phyloP scores from a whole-genome alignment of 768 basidiomycete genomes.

The Leccinum pellstonianum region DNA sequence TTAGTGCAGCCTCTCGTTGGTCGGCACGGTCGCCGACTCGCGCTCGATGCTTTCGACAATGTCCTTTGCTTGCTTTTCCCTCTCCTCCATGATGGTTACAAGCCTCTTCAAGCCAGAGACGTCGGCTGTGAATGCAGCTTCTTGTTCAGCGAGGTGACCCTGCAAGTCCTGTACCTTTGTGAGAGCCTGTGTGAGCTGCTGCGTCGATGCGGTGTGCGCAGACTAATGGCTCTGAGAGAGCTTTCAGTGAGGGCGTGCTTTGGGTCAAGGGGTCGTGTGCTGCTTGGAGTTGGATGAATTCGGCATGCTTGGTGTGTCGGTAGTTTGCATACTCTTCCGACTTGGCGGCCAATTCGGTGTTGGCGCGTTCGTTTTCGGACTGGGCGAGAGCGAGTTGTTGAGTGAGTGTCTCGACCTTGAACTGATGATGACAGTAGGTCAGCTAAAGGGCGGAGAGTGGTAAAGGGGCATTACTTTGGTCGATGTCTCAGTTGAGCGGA shows the following conservation, averaged over 20 bases:
- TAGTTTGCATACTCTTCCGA: constrained; percentile 84
- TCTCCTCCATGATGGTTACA: too few species aligned
- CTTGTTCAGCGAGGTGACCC: too few species aligned
- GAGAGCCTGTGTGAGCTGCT: constrained; percentile 76
- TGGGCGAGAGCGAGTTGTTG: constrained; percentile 81
- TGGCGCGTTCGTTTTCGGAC: constrained; percentile 71
- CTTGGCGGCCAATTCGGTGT: constrained; percentile 65
- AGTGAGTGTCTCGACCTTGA: constrained; percentile 18
- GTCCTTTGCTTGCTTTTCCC: too few species aligned
- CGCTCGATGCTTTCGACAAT: constrained; percentile 51
- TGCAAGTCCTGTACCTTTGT: constrained; percentile 51
- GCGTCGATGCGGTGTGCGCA: constrained; percentile 65
- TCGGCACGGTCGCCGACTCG: constrained; percentile 79
- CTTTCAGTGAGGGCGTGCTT: constrained; percentile 62
- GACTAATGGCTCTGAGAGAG: constrained; percentile 69
- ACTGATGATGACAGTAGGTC: too few species aligned
- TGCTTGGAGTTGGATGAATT: constrained; percentile 72
- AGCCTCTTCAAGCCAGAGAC: too few species aligned
- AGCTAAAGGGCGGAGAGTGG: not conserved
- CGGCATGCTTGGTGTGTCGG: constrained; percentile 76
- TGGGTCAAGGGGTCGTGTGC: constrained; percentile 72
- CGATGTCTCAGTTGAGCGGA: constrained; percentile 72
- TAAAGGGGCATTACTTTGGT: constrained; percentile 52
- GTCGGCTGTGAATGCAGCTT: too few species aligned
- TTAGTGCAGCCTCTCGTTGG: constrained; percentile 61